Base-by-base conservation (phyloP, 352 stramenopile genomes). In the Globisporangium parvum region DNA sequence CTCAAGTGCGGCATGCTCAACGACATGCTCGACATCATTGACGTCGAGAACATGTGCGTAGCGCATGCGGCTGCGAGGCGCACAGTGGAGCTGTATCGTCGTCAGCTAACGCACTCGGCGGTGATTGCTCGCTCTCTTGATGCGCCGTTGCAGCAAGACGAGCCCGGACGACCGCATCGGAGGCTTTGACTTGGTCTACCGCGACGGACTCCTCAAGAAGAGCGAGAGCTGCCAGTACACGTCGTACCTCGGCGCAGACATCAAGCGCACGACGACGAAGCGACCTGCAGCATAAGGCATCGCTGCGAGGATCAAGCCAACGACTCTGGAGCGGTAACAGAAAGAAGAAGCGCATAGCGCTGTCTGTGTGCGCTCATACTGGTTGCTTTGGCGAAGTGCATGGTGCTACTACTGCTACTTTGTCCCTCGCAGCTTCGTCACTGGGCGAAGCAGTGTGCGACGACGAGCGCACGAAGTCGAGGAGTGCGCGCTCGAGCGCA, bases 1-100 rank as follows among this genome's bases (percentile, higher is more conserved):
- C 87, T 98, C 66, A 98, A 98, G 65, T 95, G 85, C 53, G 84
- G 86, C 23, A 94, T 98, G 81, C 72, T 98, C 31, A 95, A 92
- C 60, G 91, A 98, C 60, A 94, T 97, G 71, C 75, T 98, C 15
- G 90, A 98, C 65, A 95, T 98, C 31, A 85, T 98, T 45, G 91
- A 98, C 56, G 60, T 98, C 8, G 93, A 98, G 59, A 88, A 74
- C 61, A 81, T 74, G 69, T 93, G 65, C 31, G 71, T 65, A 42
- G 33, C n/a, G 6, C 41, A 31, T 2, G 6, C 6, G 26, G 26
- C 26, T 31, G 26, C 6, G 26, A 31, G 26, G 6, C 26, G 26
- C 3, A 31, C 26, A 2, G 26, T 31, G 3, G 26, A 31, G 26
- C 26, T 2, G 6, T 6, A 31, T n/a, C 26, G 26, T n/a, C n/a